Evolutionary conservation across 768 basidiomycete genomes (phyloP), one percentile per base, ranked within the genome.

Genomic region (Omphalotus guepiniiformis): DNA sequence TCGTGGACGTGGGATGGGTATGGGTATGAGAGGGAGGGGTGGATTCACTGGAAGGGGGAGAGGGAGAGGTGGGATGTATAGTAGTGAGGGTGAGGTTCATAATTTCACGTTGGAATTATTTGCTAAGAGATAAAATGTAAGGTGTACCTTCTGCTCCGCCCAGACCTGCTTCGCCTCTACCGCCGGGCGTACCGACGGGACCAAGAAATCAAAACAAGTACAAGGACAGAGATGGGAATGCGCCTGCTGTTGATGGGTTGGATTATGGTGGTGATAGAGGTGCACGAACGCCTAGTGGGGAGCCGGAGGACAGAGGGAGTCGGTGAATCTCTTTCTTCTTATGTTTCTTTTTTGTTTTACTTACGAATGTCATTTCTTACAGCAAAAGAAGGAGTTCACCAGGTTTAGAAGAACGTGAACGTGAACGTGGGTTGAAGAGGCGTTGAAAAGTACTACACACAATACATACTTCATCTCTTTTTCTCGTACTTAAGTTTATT

Each of bases 171-270:
- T 92, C 90, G 0, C 90, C 90, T 15, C 74, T 93, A 1, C 90
- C 90, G 1, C 88, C 90, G 12, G 83, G 83, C 49, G 90, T 93
- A 16, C 90, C 90, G 1, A 93, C 90, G 0, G 90, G 90, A 1
- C 90, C 90, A 11, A 74, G 90, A 36, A 91, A 91, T 62, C 86
- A 88, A 63, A 88, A 88, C 60, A 89, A 89, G 60, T 92, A 93
- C 69, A 92, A 91, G 71, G 90, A 93, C 63, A 76, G 88, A 34
- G 89, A 92, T 58, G 82, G 80, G 13, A 88, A 88, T 58, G 85
- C 87, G 1, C 85, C 88, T 50, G 88, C 88, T 22, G 87, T 89
- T 11, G 89, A 92, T 59, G 89, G 90, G n/a, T 64, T 93, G 57
- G 90, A 93, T 61, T 93, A 93, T 55, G 89, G 88, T 2, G 88